Evolutionary conservation across 2,329 filamentous ascomycete species (phyloP).

Genomic region (Scedosporium apiospermum): DNA sequence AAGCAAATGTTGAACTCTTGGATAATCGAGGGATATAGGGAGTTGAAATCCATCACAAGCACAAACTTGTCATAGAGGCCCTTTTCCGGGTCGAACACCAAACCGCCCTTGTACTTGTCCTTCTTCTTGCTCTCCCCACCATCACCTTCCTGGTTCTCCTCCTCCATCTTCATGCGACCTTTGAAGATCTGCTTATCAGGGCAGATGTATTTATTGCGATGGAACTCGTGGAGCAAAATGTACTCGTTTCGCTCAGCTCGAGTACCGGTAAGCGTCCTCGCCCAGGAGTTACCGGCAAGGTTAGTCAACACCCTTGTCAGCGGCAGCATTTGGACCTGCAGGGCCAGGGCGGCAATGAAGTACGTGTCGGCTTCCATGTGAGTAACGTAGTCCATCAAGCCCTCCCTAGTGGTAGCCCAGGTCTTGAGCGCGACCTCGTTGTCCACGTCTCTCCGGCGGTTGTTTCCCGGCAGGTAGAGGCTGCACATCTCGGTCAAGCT

Average conservation of each 20-base stretch:
- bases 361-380: constrained; percentile 95
- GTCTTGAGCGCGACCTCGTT: constrained; percentile 78
- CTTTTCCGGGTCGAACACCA: constrained; percentile 96
- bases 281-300: constrained; percentile 96
- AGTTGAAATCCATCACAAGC: constrained; percentile 99
- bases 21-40: constrained; percentile 94
- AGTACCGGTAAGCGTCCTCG: constrained; percentile 87
- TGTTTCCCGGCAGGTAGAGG: constrained; percentile 68
- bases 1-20: constrained; percentile 99
- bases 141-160: constrained; percentile 40
- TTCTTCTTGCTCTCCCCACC: constrained; percentile 69
- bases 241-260: constrained; percentile 97
- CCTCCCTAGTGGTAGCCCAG: constrained; percentile 69
- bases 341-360: constrained; percentile 82
- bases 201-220: constrained; percentile 95
- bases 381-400: constrained; percentile 84
- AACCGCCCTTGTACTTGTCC: constrained; percentile 97
- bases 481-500: constrained; percentile 96
- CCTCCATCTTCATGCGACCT: constrained; percentile 61
- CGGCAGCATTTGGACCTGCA: constrained; percentile 85
- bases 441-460: constrained; percentile 73
- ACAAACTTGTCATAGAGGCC: constrained; percentile 97
- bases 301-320: constrained; percentile 94
- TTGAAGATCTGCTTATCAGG: constrained; percentile 87
- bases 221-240: constrained; percentile 95